Percentiles rank a stretch among this genome's conserved stretches.
These are phyloP conservation scores for Pythium phragmiticola DNA, from an alignment of 352 stramenopile species.

Conservation along the genomic window DNA sequence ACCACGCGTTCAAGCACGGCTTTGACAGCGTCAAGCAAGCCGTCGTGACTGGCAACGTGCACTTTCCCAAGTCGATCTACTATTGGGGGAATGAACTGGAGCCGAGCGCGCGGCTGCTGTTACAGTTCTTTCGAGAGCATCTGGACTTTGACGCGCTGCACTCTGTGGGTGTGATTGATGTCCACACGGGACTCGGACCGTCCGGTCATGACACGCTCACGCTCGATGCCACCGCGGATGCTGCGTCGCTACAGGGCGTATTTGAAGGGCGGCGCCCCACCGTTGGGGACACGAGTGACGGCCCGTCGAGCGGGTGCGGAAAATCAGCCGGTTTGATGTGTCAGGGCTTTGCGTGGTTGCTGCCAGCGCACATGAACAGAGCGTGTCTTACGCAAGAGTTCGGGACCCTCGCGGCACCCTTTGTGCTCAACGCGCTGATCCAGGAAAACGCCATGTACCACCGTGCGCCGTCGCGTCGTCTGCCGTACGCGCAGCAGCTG, in stretches of 20 bases:
- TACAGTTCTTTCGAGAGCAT: slow-evolving; percentile 56
- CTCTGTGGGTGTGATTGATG: slow-evolving; percentile 88
- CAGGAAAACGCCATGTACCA: slow-evolving; percentile 69
- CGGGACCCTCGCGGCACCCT: slow-evolving; percentile 55
- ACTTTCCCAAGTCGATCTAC: slow-evolving; percentile 68
- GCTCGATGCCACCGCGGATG: slow-evolving; percentile 25
- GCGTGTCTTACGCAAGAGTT: slow-evolving; percentile 71
- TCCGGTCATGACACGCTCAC: slow-evolving; percentile 50
- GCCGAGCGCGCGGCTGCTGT: slow-evolving; percentile 56
- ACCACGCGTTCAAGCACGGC: slow-evolving; percentile 36
- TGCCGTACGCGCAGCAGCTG: slow-evolving; percentile 60
- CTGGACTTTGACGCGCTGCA: slow-evolving; percentile 41
- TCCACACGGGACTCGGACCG: slow-evolving; percentile 91
- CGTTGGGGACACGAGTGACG: slow-evolving; percentile 27
- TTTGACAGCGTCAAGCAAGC: slow-evolving; percentile 72
- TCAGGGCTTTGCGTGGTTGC: slow-evolving; percentile 36
- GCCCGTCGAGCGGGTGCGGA: slow-evolving; percentile 53
- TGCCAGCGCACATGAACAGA: slow-evolving; percentile 28
- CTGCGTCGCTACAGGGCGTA: slow-evolving; percentile 8
- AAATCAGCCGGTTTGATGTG: slow-evolving; percentile 43
- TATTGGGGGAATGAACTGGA: slow-evolving; percentile 87
- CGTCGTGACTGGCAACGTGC: slow-evolving; percentile 88
- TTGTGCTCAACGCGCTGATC: slow-evolving; percentile 60
- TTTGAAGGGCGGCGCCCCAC: slow-evolving; percentile 24
- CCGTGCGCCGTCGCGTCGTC: slow-evolving; percentile 35